Evolutionary conservation across 108 stramenopile genomes (phyloP).

Genomic region (Thalassiosira profunda): DNA sequence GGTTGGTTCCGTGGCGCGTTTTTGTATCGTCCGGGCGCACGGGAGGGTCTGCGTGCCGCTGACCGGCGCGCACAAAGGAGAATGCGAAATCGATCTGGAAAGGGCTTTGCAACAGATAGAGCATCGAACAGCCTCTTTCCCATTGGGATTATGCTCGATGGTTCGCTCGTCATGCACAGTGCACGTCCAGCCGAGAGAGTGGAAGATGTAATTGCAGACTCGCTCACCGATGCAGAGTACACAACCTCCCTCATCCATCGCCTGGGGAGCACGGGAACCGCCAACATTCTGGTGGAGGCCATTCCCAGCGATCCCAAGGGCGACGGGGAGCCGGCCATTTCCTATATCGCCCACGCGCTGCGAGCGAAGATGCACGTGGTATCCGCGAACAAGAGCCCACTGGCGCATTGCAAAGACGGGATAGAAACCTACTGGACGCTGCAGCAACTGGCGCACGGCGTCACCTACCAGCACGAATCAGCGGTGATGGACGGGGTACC

Average conservation of each 20-base stretch:
- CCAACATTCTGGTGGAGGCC: constrained; percentile 40
- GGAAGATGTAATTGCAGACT: neutral
- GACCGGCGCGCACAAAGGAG: neutral
- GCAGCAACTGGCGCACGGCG: constrained; percentile 14
- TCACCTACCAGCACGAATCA: constrained; percentile 29
- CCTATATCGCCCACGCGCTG: constrained; percentile 22
- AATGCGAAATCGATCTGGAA: constrained; percentile 18
- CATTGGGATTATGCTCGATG: constrained; percentile 23
- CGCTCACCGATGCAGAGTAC: neutral
- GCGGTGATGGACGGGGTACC: constrained; percentile 45
- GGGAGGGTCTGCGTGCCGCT: constrained; percentile 25
- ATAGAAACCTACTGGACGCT: constrained; percentile 27
- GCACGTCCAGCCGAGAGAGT: neutral
- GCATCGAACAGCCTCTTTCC: too few relatives aligned
- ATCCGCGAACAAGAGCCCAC: constrained; percentile 30
- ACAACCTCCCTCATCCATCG: constrained; percentile 10
- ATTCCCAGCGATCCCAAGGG: constrained; percentile 29
- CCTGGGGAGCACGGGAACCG: constrained; percentile 9
- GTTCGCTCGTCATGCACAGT: constrained; percentile 5
- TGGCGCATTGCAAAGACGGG: constrained; percentile 1
- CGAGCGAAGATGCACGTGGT: constrained; percentile 23
- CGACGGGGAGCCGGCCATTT: constrained; percentile 25
- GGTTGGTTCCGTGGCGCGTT: constrained; percentile 7
- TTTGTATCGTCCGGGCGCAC: constrained; percentile 27
- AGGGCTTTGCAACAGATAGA: constrained; percentile 15